Conservation (phyloP, 2,329 filamentous ascomycete species). For the Alternaria conjuncta region DNA sequence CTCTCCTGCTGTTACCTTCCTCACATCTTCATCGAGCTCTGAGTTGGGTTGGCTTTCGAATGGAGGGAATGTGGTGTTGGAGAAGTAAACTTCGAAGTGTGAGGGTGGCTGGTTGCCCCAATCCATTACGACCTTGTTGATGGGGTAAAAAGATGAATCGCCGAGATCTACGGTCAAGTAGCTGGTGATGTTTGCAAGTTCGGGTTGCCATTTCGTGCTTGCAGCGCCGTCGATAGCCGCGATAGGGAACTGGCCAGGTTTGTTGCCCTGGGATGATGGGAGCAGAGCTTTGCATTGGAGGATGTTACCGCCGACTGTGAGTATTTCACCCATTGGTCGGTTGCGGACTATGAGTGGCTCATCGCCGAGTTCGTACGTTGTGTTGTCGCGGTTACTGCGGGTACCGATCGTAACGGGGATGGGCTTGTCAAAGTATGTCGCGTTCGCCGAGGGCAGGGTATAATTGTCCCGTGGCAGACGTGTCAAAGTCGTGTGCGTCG, state of each 20-base stretch:
- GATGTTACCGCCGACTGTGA: conserved; percentile 66
- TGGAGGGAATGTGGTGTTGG: conserved; percentile 53
- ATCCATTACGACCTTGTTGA: conserved; percentile 63
- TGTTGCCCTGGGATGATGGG: conserved; percentile 47
- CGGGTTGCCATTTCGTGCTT: conserved; percentile 71
- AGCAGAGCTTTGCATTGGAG: conserved; percentile 66
- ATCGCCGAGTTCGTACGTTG: conserved; percentile 55
- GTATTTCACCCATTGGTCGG: conserved; percentile 61
- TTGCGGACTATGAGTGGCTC: conserved; percentile 64
- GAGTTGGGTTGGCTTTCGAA: conserved; percentile 12
- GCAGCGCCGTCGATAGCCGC: conserved; percentile 70
- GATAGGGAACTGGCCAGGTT: conserved; percentile 72
- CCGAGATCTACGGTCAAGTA: conserved; percentile 64
- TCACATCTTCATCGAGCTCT: conserved; percentile 9
- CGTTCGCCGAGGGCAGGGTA: conserved; percentile 61
- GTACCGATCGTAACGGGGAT: conserved; percentile 66
- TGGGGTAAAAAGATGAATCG: conserved; percentile 44
- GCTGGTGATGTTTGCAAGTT: conserved; percentile 56
- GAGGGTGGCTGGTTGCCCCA: conserved; percentile 65
- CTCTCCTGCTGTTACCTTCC: conserved; percentile 23
- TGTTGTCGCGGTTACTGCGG: conserved; percentile 35
- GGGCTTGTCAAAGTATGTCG: conserved; percentile 58
- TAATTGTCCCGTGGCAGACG: conserved; percentile 53
- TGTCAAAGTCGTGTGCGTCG: conserved; percentile 68
- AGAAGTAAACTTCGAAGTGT: conserved; percentile 62